Evolutionary conservation across 305 asterid species (phyloP), one percentile per base, ranked within the genome.

Genomic region (Fraxinus nigra): DNA sequence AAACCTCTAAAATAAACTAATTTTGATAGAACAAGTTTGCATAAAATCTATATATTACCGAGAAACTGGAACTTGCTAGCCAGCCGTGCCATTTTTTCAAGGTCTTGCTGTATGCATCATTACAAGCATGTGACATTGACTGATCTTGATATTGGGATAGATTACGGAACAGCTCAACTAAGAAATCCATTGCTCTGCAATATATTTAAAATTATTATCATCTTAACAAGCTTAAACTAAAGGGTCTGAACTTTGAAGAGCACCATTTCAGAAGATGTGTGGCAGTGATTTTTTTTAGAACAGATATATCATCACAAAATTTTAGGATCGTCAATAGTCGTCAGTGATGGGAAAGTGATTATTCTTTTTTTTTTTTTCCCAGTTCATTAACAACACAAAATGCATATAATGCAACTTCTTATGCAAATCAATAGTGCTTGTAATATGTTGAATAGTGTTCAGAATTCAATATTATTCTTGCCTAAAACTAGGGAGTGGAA

Each of bases 41-140:
- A 20, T 20, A 0, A 16, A 33, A 35, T 22, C 22, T 14, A 33
- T 30, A 28, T 80, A 32, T 79, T 91, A 94, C 98, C 90, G 86
- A 40, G 73, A 94, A 94, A 80, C 95, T 93, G 37, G 98, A 93
- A 80, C 92, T 89, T 35, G 97, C 95, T 1, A 93, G 88, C 98
- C 98, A 93, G 14, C 98, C 98, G 48, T 94, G 98, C 93, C 94
- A 94, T 84, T 92, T 91, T 85, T 93, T 93, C 91, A 94, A 85
- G 16, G 98, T 93, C 84, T 93, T 95, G 88, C 89, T 65, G 86
- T 95, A 95, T 3, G 98, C 87, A 78, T 93, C 97, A 8, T 83
- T 88, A 78, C 91, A 93, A 43, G 92, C 96, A 84, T 93, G 95
- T 3, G 91, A 88, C 89, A 92, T 87, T 7, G 95, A 85, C 98